phyloP scores from a whole-genome alignment of 1,284 basidiomycete genomes.

The Puccinia horiana region DNA sequence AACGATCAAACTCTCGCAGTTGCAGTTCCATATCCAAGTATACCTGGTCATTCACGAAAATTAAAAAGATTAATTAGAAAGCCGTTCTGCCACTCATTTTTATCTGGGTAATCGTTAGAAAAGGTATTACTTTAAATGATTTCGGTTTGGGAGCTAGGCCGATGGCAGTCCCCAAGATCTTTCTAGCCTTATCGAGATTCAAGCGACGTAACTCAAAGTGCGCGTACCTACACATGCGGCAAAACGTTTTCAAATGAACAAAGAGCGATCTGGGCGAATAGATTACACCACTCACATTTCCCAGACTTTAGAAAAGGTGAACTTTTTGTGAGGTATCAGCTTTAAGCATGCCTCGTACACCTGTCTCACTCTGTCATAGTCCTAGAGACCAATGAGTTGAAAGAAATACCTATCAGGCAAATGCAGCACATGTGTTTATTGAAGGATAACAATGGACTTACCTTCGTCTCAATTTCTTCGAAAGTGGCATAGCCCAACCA shows the following conservation, averaged over 20 bases:
- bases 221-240: constrained; percentile 78
- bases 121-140: constrained; percentile 27
- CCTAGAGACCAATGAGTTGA: constrained; percentile 61
- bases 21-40: constrained; percentile 87
- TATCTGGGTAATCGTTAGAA: background rate
- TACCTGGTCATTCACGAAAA: constrained; percentile 66
- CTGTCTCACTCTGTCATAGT: constrained; percentile 79
- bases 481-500: constrained; percentile 97
- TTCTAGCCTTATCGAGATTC: constrained; percentile 80
- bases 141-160: constrained; percentile 95
- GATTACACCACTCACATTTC: constrained; percentile 40
- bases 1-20: constrained; percentile 84
- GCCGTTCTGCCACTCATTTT: no score
- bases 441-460: constrained; percentile 57
- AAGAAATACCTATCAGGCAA: background rate
- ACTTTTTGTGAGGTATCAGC: constrained; percentile 89
- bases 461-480: constrained; percentile 92
- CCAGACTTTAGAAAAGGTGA: constrained; percentile 85
- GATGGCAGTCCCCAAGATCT: constrained; percentile 67
- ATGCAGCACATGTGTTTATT: background rate
- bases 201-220: constrained; percentile 86
- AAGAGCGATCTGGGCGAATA: background rate
- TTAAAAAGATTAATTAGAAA: background rate
- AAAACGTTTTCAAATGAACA: background rate
- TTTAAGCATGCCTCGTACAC: constrained; percentile 87